phyloP scores from a whole-genome alignment of 345 rosid species.

The Corymbia maculata region DNA sequence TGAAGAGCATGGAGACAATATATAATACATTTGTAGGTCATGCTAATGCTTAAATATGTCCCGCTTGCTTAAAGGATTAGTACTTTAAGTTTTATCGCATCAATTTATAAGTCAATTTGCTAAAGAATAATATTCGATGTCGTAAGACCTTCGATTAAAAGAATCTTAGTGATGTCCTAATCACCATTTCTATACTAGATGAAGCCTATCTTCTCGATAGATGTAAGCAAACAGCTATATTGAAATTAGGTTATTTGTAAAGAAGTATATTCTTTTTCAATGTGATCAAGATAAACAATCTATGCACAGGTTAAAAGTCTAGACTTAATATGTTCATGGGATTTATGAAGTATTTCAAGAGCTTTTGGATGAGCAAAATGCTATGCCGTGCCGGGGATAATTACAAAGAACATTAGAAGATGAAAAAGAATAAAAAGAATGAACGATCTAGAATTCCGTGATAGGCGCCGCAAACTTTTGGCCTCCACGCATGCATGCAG shows the following conservation, averaged over 20 bases:
- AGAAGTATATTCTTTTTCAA: accelerated
- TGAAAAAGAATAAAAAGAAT: accelerated
- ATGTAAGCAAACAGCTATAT: not conserved
- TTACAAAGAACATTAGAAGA: not conserved
- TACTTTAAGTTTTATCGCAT: not conserved
- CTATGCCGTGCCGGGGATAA: not conserved
- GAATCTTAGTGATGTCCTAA: not conserved
- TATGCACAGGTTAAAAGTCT: not conserved
- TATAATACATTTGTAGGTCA: not conserved
- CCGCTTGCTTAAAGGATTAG: not conserved
- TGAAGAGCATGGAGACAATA: not conserved
- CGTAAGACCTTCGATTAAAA: not conserved
- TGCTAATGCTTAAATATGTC: not conserved
- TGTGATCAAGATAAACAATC: not conserved
- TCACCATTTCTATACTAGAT: not conserved
- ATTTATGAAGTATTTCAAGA: not conserved
- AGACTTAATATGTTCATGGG: not conserved
- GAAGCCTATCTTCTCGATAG: not conserved
- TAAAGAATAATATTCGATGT: not conserved
- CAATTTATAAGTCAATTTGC: not conserved
- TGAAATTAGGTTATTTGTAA: not conserved
- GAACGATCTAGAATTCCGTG: not conserved
- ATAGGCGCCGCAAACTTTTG: not conserved
- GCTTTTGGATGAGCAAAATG: not conserved
- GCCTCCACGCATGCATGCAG: not conserved